These are phyloP conservation scores for Zymoseptoria pseudotritici DNA, from an alignment of 2,329 filamentous ascomycete genomes.

Conservation along the genomic window DNA sequence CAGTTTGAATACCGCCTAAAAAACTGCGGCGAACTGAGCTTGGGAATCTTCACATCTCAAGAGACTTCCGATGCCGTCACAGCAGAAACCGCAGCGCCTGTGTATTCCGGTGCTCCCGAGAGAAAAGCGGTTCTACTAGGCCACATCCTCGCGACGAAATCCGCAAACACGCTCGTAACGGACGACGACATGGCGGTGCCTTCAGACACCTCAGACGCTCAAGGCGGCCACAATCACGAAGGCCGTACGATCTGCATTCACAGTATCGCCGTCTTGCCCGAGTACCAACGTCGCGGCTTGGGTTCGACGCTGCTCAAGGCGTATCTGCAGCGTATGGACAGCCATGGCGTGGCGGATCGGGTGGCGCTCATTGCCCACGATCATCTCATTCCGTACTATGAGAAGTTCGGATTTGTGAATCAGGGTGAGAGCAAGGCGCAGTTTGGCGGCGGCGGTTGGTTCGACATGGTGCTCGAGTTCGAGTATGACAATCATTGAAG, in stretches of 20 bases:
- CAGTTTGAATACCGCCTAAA: constrained; percentile 72
- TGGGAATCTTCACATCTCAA: constrained; percentile 70
- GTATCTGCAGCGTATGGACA: constrained; percentile 69
- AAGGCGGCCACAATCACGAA: constrained; percentile 63
- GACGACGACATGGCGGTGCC: constrained; percentile 73
- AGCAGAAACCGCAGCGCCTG: constrained; percentile 46
- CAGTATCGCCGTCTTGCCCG: constrained; percentile 70
- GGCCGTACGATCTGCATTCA: constrained; percentile 75
- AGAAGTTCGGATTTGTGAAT: constrained; percentile 64
- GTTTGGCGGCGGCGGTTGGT: constrained; percentile 75
- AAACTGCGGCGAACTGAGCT: constrained; percentile 65
- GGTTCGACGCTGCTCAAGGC: constrained; percentile 66
- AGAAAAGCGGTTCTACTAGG: constrained; percentile 62
- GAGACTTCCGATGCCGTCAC: constrained; percentile 50
- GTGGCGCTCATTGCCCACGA: constrained; percentile 72
- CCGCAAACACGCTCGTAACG: constrained; percentile 54
- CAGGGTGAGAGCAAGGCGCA: constrained; percentile 60
- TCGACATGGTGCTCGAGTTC: constrained; percentile 60
- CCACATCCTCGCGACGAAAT: constrained; percentile 70
- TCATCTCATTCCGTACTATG: constrained; percentile 66
- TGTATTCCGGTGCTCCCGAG: constrained; percentile 53
- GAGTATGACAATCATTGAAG: constrained; percentile 1
- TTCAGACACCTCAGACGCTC: constrained; percentile 32
- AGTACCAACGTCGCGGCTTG: constrained; percentile 65
- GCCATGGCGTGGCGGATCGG: constrained; percentile 60